phyloP scores from a whole-genome alignment of 345 rosid species.

The Eucalyptus sideroxylon region DNA sequence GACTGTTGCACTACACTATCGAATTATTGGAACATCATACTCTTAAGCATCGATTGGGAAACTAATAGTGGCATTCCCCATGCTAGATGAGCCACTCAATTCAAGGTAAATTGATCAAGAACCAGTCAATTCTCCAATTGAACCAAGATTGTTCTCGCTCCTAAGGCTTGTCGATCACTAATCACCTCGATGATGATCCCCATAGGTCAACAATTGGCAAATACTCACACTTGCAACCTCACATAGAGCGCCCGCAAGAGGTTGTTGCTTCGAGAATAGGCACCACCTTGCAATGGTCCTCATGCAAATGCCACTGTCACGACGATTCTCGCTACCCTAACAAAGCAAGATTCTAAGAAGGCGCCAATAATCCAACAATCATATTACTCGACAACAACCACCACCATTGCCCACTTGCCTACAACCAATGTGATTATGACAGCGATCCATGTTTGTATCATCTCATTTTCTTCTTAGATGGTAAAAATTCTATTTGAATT shows the following conservation, averaged over 20 bases:
- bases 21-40: neutral
- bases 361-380: neutral
- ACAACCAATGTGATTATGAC: neutral
- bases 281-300: neutral
- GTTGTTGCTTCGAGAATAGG: neutral
- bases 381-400: neutral
- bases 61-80: neutral
- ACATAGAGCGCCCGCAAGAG: neutral
- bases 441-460: too few species aligned
- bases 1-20: neutral
- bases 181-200: neutral
- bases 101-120: neutral
- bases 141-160: neutral
- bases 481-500: neutral
- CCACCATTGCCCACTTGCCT: rapidly evolving
- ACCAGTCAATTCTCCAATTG: neutral
- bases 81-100: neutral
- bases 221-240: neutral
- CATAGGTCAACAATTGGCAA: neutral
- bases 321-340: neutral
- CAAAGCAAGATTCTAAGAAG: neutral
- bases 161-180: neutral
- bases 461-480: neutral
- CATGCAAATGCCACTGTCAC: neutral
- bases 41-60: neutral